Conservation (phyloP, 441 rosid genomes). For the Syzygium malaccense region DNA sequence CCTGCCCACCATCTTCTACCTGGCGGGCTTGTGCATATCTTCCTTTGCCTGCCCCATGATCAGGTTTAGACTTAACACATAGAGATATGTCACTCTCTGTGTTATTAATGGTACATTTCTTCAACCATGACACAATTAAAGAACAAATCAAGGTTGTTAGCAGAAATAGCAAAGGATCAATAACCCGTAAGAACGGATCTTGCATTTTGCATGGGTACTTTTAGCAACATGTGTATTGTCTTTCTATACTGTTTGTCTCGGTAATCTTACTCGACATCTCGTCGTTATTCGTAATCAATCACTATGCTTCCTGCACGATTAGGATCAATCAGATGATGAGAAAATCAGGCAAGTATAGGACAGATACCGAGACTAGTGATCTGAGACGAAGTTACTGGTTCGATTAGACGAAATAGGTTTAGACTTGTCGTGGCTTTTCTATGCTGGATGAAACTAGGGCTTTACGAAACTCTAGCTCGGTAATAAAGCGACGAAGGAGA, state of each 20-base stretch:
- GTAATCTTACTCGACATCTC: background rate
- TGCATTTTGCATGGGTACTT: background rate
- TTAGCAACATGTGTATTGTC: background rate
- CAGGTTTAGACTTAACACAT: background rate
- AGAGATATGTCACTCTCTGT: background rate
- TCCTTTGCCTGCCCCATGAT: background rate
- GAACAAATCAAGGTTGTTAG: background rate
- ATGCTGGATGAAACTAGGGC: background rate
- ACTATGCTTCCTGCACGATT: background rate
- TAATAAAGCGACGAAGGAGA: background rate
- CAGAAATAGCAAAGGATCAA: background rate
- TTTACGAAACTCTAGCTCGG: background rate
- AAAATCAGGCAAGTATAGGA: background rate
- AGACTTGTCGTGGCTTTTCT: background rate
- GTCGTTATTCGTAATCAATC: background rate
- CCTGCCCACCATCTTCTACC: background rate
- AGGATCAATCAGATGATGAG: background rate
- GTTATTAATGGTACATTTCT: background rate
- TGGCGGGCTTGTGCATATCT: background rate
- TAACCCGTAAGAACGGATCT: background rate
- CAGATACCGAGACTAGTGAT: background rate
- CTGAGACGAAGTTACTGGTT: background rate
- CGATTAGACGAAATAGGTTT: background rate
- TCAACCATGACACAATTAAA: background rate
- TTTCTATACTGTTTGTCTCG: background rate